Conservation (phyloP, 2,329 filamentous ascomycete genomes). For the Pseudogymnoascus sp. region DNA sequence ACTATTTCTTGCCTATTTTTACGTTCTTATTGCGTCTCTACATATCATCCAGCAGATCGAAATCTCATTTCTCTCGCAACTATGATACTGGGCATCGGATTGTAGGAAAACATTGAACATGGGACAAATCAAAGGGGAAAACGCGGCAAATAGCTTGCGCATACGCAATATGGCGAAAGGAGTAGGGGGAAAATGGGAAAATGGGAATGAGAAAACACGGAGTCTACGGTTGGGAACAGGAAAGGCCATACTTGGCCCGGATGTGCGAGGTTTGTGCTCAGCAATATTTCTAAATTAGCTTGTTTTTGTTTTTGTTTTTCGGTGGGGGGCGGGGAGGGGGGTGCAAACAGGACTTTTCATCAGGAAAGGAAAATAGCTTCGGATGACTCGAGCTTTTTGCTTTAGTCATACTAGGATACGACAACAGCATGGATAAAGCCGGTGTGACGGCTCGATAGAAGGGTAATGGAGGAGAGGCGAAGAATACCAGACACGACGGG, state of each 20-base stretch:
- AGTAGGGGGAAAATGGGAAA: neutral
- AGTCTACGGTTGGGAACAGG: neutral
- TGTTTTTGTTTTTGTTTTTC: neutral
- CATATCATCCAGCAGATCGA: neutral
- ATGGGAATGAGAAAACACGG: neutral
- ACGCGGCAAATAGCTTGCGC: neutral
- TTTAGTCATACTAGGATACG: neutral
- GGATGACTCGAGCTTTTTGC: neutral
- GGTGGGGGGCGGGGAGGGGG: neutral
- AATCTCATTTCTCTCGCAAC: neutral
- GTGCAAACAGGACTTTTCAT: neutral
- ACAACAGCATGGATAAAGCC: neutral
- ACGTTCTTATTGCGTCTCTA: constrained; percentile 5
- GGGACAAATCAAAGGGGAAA: neutral
- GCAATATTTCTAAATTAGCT: neutral
- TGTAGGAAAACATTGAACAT: constrained; percentile 1
- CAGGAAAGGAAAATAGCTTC: neutral
- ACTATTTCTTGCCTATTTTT: constrained; percentile 3
- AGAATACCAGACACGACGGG: neutral
- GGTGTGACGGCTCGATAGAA: neutral
- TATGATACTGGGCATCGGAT: neutral
- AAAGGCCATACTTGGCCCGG: neutral
- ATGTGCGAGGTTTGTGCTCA: neutral
- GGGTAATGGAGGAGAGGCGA: neutral
- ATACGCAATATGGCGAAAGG: constrained; percentile 1